Base-by-base conservation (phyloP, 345 rosid genomes). In the Balakata baccata region DNA sequence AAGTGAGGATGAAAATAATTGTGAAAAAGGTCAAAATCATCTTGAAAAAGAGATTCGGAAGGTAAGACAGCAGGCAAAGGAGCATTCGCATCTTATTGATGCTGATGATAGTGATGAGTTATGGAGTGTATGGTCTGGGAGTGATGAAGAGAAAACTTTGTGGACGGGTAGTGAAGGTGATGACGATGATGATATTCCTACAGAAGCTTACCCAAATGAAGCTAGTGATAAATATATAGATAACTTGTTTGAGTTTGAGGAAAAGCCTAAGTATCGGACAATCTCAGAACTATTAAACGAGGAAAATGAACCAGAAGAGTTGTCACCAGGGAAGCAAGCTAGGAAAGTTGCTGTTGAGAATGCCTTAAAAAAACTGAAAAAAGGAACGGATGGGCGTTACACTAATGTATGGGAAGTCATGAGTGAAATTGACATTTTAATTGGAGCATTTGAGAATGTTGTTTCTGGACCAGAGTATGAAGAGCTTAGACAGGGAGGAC, bases 121-220 rank as follows among this genome's bases (percentile, higher is more conserved):
- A 64, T 62, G 82, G 74, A 89, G 98, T 23, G 90, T 94, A 50
- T 94, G 95, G 94, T 92, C 97, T 25, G 98, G 87, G 54, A 92
- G 98, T 56, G 99, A 92, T 4, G 98, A 94, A 64, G 98, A 94
- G 80, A 94, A 89, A 88, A 87, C 91, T 18, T 77, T 94, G 54
- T 94, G 98, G 97, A 94, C 97, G 0, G 98, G 98, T 11, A 87
- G 88, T 29, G 98, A 94, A 84, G 90, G 89, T 0, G 98, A 94
- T 18, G 90, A 88, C 2, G 95, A 90, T 0, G 84, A 87, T 14
- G 97, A 90, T 76, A 83, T 90, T 69, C 98, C 98, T 17, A 87
- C 89, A 10, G 98, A 92, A 63, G 82, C 98, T 37, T 83, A 81
- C 73, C 92, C 96, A 1, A 90, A 88, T 73, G 92, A 88, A 76